A percentile compares a stretch with the other conserved stretches of the same genome.
phyloP scores from a whole-genome alignment of 2,329 filamentous ascomycete genomes.

The Fulvia fulva region DNA sequence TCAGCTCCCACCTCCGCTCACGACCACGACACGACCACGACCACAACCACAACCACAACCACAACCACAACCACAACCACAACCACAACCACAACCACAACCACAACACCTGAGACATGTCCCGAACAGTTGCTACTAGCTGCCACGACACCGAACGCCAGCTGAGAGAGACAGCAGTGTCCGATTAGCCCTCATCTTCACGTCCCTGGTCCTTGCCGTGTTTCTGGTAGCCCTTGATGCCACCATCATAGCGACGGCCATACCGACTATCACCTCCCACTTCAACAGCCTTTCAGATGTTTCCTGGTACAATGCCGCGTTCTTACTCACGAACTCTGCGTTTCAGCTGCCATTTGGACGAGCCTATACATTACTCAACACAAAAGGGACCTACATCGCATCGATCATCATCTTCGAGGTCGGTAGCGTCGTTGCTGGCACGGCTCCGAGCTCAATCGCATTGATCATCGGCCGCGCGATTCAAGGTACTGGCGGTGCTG shows the following conservation, averaged over 20 bases:
- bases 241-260: conserved; percentile 30
- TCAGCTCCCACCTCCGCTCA: too few relatives aligned
- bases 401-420: conserved; percentile 42
- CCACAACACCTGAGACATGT: too few relatives aligned
- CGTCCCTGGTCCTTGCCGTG: not conserved
- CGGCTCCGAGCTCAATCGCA: conserved; percentile 45
- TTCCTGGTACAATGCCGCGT: conserved; percentile 33
- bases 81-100: too few relatives aligned
- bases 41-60: too few relatives aligned
- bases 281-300: conserved; percentile 35
- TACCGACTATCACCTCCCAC: conserved; percentile 34
- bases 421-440: conserved; percentile 49
- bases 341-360: conserved; percentile 43
- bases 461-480: conserved; percentile 51
- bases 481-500: conserved; percentile 53
- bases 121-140: too few relatives aligned
- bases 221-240: conserved; percentile 2
- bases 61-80: too few relatives aligned
- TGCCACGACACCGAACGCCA: too few relatives aligned
- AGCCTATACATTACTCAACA: conserved; percentile 37
- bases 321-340: conserved; percentile 38
- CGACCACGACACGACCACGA: too few relatives aligned
- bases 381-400: conserved; percentile 42
- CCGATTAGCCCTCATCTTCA: not conserved
- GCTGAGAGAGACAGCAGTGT: too few relatives aligned